A percentile compares a stretch with the other conserved stretches of the same genome.
Evolutionary conservation across 2,329 filamentous ascomycete species (phyloP).

Genomic region (Myriosclerotinia scirpicola): DNA sequence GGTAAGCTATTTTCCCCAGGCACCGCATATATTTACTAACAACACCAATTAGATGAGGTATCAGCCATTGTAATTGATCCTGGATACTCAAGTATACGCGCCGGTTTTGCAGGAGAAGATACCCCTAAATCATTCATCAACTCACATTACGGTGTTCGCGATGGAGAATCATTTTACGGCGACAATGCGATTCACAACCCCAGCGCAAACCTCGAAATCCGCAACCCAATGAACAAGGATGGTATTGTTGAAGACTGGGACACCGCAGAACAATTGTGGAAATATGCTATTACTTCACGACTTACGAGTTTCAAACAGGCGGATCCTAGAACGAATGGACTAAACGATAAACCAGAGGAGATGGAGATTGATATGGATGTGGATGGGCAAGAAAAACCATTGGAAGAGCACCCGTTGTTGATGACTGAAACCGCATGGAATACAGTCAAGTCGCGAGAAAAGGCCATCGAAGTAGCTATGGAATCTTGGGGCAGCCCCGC

Average conservation of each 20-base stretch:
- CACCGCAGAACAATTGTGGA: constrained; percentile 83
- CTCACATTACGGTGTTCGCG: constrained; percentile 75
- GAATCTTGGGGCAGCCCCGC: constrained; percentile 95
- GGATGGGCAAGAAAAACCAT: constrained; percentile 68
- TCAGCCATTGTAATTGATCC: constrained; percentile 95
- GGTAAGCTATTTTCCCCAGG: constrained; percentile 45
- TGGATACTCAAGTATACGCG: constrained; percentile 86
- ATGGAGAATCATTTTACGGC: constrained; percentile 68
- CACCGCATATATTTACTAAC: constrained; percentile 10
- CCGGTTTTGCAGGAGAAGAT: constrained; percentile 97
- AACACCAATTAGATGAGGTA: constrained; percentile 73
- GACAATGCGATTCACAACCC: constrained; percentile 86
- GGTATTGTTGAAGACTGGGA: constrained; percentile 97
- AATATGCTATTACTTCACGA: constrained; percentile 85
- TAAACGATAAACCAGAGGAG: constrained; percentile 61
- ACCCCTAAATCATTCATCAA: constrained; percentile 91
- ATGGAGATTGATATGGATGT: constrained; percentile 52
- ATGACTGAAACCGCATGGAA: constrained; percentile 97
- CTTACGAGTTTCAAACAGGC: constrained; percentile 75
- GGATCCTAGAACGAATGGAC: constrained; percentile 70
- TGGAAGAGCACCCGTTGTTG: constrained; percentile 86
- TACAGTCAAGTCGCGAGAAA: constrained; percentile 80
- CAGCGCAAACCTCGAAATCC: constrained; percentile 73
- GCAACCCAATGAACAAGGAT: constrained; percentile 88
- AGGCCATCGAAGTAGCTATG: constrained; percentile 94